phyloP scores from a whole-genome alignment of 257 asterid species.

The Catharanthus roseus region DNA sequence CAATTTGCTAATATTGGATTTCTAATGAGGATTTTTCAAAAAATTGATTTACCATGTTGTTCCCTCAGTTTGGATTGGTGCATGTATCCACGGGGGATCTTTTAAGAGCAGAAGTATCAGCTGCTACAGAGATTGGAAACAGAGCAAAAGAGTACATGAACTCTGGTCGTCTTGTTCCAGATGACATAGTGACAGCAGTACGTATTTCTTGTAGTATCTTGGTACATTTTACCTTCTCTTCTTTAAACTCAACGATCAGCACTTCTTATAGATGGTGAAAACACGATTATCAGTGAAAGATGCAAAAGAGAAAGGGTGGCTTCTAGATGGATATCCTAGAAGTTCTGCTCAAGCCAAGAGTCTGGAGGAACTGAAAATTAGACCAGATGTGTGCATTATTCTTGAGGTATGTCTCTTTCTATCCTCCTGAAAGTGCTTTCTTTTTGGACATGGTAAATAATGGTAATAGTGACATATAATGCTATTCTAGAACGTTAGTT shows the following conservation, averaged over 20 bases:
- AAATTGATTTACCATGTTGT: no score
- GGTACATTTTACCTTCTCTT: conserved; percentile 11
- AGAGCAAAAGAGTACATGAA: conserved; percentile 87
- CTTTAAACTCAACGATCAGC: conserved; percentile 11
- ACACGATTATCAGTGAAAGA: conserved; percentile 63
- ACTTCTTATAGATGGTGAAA: conserved; percentile 68
- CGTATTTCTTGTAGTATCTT: conserved; percentile 17
- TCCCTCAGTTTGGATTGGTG: conserved; percentile 81
- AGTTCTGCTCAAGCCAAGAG: conserved; percentile 79
- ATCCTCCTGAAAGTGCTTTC: neutral
- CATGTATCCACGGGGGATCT: conserved; percentile 95
- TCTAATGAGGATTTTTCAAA: no score
- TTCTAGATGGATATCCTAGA: conserved; percentile 91
- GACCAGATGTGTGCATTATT: conserved; percentile 73
- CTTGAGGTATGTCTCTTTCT: conserved; percentile 59
- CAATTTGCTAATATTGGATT: neutral
- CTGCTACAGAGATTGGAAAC: conserved; percentile 75
- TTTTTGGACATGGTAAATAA: neutral
- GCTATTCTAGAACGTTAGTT: neutral
- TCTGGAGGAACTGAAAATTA: conserved; percentile 66
- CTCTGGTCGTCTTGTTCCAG: conserved; percentile 83
- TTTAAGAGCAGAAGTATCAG: conserved; percentile 87
- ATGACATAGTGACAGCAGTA: conserved; percentile 86
- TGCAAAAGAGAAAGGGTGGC: conserved; percentile 95
- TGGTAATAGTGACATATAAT: neutral